phyloP scores from a whole-genome alignment of 2,329 filamentous ascomycete species.

The Triangularia verruculosa region DNA sequence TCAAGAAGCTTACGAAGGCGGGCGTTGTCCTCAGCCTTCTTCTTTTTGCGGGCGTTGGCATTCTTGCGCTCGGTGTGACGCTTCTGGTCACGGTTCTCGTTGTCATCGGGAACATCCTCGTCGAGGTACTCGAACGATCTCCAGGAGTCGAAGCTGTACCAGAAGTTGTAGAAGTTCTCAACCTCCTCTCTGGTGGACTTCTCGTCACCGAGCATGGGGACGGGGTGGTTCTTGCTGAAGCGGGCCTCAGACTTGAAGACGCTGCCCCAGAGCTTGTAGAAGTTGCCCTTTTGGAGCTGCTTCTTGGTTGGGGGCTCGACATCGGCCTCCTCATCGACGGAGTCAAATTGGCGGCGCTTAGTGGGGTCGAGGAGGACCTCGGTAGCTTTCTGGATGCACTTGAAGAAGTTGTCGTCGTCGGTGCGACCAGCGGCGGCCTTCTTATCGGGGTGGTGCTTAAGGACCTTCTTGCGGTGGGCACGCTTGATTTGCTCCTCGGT shows the following conservation, averaged over 20 bases:
- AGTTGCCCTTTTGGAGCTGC: slow-evolving; percentile 75
- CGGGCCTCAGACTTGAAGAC: slow-evolving; percentile 90
- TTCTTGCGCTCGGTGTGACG: slow-evolving; percentile 98
- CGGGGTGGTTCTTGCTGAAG: slow-evolving; percentile 88
- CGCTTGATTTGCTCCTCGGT: slow-evolving; percentile 99
- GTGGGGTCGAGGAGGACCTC: slow-evolving; percentile 89
- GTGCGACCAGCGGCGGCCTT: slow-evolving; percentile 83
- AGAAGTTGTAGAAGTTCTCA: slow-evolving; percentile 98
- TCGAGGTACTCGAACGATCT: slow-evolving; percentile 96
- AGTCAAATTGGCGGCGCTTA: slow-evolving; percentile 94
- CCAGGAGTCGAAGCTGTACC: slow-evolving; percentile 99
- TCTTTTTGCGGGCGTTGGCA: slow-evolving; percentile 95
- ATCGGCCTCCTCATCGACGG: slow-evolving; percentile 89
- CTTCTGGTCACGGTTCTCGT: slow-evolving; percentile 98
- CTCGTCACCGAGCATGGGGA: slow-evolving; percentile 80
- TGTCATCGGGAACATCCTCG: slow-evolving; percentile 97
- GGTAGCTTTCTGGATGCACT: slow-evolving; percentile 98
- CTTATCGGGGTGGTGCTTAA: slow-evolving; percentile 98
- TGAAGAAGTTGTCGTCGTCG: slow-evolving; percentile 99
- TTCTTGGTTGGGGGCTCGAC: slow-evolving; percentile 93
- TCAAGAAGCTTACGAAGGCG: slow-evolving; percentile 89
- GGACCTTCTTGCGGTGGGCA: slow-evolving; percentile 98
- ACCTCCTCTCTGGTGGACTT: slow-evolving; percentile 86
- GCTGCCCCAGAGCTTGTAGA: slow-evolving; percentile 89
- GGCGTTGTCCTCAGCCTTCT: slow-evolving; percentile 95